Base-by-base conservation (phyloP, 2,329 filamentous ascomycete genomes). In the Pyricularia grisea region DNA sequence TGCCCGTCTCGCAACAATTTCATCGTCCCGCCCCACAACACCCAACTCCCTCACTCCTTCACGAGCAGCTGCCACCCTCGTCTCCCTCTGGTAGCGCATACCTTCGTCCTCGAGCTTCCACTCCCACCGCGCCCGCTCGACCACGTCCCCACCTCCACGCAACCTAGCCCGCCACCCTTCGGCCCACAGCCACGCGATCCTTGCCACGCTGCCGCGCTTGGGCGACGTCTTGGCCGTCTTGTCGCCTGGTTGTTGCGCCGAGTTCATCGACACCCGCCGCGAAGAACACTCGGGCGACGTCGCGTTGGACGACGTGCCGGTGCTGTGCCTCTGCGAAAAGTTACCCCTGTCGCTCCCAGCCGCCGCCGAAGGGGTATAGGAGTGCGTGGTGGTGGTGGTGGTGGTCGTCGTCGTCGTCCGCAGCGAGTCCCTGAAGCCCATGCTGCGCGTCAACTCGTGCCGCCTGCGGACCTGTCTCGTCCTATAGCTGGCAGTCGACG, bases 111-210 rank as follows among this genome's bases (percentile, higher is more conserved):
- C 66, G 27, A 60, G 30, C 66, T 69, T 63, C 75, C 75, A 77
- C 69, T 77, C 75, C 76, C 76, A 76, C 27, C 78, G 72, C 10
- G 74, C 72, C 72, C 71, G 72, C 73, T 80, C 78, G 1, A 81
- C 73, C 10, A 76, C 66, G 65, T 79, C 76, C 2, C 76, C 75
- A 3, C 75, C 75, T 61, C 72, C 74, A 4, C 73, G 72, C 30
- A 81, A 69, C 67, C 75, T 73, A 55, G 74, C 74, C 25, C 78
- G 74, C 79, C 79, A 81, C 2, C 79, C 79, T 68, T 80, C 75
- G 2, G 76, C 76, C 68, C 75, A 79, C 55, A 79, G 69, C 78
- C 79, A 81, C 2, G 79, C 76, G 25, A 79, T 73, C 11, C 79
- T 75, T 65, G 73, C 77, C 0, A 76, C 74, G 33, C 74, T 74